phyloP scores from a whole-genome alignment of 768 basidiomycete genomes.

The Leccinum olivaceopallidum region DNA sequence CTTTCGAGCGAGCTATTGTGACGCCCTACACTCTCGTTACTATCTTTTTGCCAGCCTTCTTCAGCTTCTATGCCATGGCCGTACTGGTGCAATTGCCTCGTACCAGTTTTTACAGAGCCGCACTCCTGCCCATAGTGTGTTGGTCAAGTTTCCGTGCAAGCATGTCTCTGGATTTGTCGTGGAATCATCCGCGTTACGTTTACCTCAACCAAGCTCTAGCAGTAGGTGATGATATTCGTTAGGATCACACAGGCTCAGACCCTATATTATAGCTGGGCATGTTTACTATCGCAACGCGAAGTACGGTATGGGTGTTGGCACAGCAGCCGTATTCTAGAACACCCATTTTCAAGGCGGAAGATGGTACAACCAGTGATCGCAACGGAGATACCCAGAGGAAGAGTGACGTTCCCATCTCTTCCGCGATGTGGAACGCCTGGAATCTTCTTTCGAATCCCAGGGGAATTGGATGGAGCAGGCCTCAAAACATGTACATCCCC shows the following conservation, averaged over 20 bases:
- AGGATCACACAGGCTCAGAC: neutral
- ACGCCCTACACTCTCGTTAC: constrained; percentile 34
- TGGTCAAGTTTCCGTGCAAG: constrained; percentile 44
- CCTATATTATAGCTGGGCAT: constrained; percentile 21
- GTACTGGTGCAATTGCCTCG: constrained; percentile 50
- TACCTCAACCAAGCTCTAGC: constrained; percentile 25
- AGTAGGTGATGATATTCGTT: constrained; percentile 12
- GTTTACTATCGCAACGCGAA: constrained; percentile 28
- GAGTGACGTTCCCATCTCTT: constrained; percentile 1
- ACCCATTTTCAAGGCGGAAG: constrained; percentile 6
- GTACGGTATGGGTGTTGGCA: constrained; percentile 23
- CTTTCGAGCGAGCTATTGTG: constrained; percentile 17
- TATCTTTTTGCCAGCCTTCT: constrained; percentile 41
- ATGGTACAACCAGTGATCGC: neutral
- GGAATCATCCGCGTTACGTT: constrained; percentile 10
- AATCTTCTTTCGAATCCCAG: constrained; percentile 28
- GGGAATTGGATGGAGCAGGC: constrained; percentile 30
- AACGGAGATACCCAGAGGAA: constrained; percentile 1
- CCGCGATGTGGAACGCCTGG: constrained; percentile 30
- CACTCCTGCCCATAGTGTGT: constrained; percentile 50
- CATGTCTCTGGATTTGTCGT: constrained; percentile 27
- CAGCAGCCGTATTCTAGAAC: constrained; percentile 14
- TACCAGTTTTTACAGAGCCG: constrained; percentile 44
- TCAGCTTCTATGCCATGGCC: constrained; percentile 52
- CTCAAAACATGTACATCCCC: constrained; percentile 15